Evolutionary conservation across 1,139 yeast species (phyloP), one percentile per base, ranked within the genome.

Genomic region (Candida sp.): DNA sequence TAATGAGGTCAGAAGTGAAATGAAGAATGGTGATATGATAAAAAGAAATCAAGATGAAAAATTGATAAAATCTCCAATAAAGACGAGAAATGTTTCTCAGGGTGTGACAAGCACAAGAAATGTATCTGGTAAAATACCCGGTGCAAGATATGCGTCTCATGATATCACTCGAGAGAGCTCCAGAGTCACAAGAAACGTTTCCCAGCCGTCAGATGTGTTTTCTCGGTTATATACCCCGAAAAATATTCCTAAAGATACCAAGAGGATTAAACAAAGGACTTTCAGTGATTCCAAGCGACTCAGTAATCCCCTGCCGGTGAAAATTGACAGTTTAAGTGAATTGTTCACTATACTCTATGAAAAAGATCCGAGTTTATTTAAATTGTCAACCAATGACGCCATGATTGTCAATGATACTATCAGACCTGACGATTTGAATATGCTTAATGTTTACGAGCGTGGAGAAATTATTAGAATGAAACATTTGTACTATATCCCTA

Each of bases 401-500:
- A 3, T 21, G 4, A 42, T 33, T 5, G 43, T 39, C 2, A 48
- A 53, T 4, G 19, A 32, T 6, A 12, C 6, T 32, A 44, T 40
- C 39, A 21, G 22, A 5, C 44, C 44, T 1, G 45, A 49, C 5
- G 42, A 48, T 15, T 27, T 49, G 9, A 36, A 47, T 9, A 47
- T 53, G 23, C 56, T 81, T 23, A 75, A 70, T 43, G 55, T 73
- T 21, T 78, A 77, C 49, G 86, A 81, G 56, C 63, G 75, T 43
- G 82, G 82, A 4, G 86, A 81, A 54, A 67, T 62, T 52, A 64
- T 63, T 53, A 63, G 74, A 49, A 72, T 58, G 42, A 63, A 58
- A 54, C 75, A 52, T 54, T 53, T 68, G 41, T 79, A 66, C 56
- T 78, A 56, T 63, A 69, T 57, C 12, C 77, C 61, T 42, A 60